Base-by-base conservation (phyloP, 192 early-diverging fungal genomes). In the Coemansia sp. region DNA sequence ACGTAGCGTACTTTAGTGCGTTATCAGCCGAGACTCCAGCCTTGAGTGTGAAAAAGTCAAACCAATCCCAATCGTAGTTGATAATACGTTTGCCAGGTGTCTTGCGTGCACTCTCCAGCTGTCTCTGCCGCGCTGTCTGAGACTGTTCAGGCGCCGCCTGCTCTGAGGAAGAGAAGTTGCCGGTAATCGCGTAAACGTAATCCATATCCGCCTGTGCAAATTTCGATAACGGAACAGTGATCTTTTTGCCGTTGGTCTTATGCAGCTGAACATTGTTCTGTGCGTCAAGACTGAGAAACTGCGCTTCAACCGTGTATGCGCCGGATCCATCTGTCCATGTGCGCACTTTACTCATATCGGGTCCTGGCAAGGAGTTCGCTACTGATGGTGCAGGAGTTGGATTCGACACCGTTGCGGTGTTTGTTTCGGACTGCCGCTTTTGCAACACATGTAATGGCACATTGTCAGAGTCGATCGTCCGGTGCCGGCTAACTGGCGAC, bases 311-410 rank as follows among this genome's bases (percentile, higher is more conserved):
- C 52, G 86, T 93, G 84, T 96, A 98, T 1, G 92, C 80, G 61
- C 95, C 96, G 5, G 92, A 88, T 26, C 90, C 85, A 74, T 99
- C 97, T 0, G 92, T 96, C 97, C 96, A 99, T 56, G 86, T 92
- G 49, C 97, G 88, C 23, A 93, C 84, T 47, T 93, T 91, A 49
- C 75, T 72, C 44, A 67, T 59, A 44, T 79, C 67, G 23, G 78
- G 71, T 6, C 75, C 70, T 9, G 26, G 42, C 6, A n/a, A n/a
- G 5, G n/a, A 39, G n/a, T 61, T n/a, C 13, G 44, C 54, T 37
- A 53, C 19, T 0, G 52, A 18, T 9, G 42, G 57, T 19, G 50
- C 47, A 18, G 49, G 16, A 19, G 45, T 16, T 26, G 54, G 53
- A 41, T 26, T 50, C 45, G 16, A 12, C 38, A 40, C 56, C 6